Base-by-base conservation (phyloP, 495 filamentous ascomycete genomes). In the Penicillium daleae region DNA sequence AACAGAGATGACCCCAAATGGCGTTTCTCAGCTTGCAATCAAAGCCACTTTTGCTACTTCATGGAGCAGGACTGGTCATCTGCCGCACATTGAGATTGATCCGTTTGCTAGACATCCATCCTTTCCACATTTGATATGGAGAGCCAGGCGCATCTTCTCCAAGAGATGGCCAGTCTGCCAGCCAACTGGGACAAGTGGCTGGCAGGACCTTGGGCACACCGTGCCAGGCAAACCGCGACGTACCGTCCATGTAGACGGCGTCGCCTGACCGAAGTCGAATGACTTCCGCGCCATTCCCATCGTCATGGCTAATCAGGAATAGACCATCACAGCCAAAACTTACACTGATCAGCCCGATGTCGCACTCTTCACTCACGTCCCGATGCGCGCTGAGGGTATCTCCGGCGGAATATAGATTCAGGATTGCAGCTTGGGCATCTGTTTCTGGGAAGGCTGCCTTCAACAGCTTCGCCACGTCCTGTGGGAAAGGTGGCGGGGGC, bases 21-120 rank as follows among this genome's bases (percentile, higher is more conserved):
- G 42, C 46, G 46, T 50, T 50, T 29, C 46, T 50, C 51, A 21
- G 4, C 10, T 48, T 3, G 40, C 9, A 10, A 58, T n/a, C 27
- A 24, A 24, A 27, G 24, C 22, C 44, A 21, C 19, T 3, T 49
- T 24, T 6, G 35, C 6, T 27, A 2, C 29, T 29, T 42, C 51
- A 61, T 9, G 49, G 19, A 57, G n/a, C 29, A 46, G n/a, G 6
- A 19, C n/a, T 56, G 22, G 80, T 87, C 89, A 97, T 96, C 76
- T 97, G 95, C 65, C 93, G 84, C 13, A 97, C 88, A 73, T 97
- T 97, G 57, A 97, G 65, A 76, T 97, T 97, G 57, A 97, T 85
- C 66, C 94, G 81, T 76, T 96, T 97, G 17, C 85, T 82, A 33
- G 76, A 77, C 88, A 97, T 92, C 93, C 93, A 97, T 4, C 87